A percentile compares a stretch with the other conserved stretches of the same genome.
Conservation (phyloP, 1,284 basidiomycete species). For the Dichomitus squalens region DNA sequence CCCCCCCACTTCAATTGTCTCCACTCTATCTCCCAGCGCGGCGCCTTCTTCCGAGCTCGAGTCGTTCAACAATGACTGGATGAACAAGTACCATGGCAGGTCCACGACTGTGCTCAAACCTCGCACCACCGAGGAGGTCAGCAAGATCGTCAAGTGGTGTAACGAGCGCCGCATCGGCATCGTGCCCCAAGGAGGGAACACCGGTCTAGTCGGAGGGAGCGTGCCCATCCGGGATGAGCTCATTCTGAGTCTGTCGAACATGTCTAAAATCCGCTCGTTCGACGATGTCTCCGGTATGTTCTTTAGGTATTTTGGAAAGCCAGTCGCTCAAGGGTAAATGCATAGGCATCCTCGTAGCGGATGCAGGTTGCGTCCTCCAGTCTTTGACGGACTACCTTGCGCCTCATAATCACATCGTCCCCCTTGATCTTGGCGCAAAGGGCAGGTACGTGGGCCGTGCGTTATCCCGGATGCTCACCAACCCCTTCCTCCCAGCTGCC, state of each 20-base stretch:
- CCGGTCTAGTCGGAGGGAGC: conserved; percentile 96
- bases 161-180: conserved; percentile 79
- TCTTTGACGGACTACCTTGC: conserved; percentile 86
- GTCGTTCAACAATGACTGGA: conserved; percentile 93
- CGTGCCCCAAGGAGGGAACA: conserved; percentile 98
- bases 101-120: conserved; percentile 90
- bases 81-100: conserved; percentile 91
- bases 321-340: conserved; percentile 11
- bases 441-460: conserved; percentile 66
- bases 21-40: conserved; percentile 57
- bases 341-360: conserved; percentile 72
- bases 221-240: conserved; percentile 92
- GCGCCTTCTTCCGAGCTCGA: conserved; percentile 69
- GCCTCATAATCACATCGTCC: conserved; percentile 94
- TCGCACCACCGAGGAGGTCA: conserved; percentile 86
- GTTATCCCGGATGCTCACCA: neutral
- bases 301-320: conserved; percentile 7
- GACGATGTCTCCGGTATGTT: conserved; percentile 85
- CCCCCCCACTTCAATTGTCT: conserved; percentile 60
- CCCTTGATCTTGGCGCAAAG: conserved; percentile 97
- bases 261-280: conserved; percentile 89
- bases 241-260: conserved; percentile 81
- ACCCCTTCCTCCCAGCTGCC: conserved; percentile 62
- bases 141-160: conserved; percentile 86
- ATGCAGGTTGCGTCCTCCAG: conserved; percentile 97